These are phyloP conservation scores for Marchantia paleacea DNA, from an alignment of 225 moss, liverwort and hornwort species.

Conservation along the genomic window DNA sequence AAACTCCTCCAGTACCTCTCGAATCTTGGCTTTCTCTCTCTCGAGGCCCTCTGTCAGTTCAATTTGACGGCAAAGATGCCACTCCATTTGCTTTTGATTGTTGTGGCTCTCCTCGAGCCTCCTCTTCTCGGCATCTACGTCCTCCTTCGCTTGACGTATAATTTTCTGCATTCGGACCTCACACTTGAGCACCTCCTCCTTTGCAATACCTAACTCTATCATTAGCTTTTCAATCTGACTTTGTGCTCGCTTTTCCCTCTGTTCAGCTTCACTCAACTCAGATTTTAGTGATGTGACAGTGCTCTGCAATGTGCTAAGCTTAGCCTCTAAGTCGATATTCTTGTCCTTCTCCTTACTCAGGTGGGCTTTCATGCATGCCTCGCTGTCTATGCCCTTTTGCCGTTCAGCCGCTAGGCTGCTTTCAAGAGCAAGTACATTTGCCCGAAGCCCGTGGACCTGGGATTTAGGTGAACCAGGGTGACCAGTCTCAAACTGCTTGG, in stretches of 20 bases:
- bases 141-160: conserved; percentile 48
- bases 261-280: conserved; percentile 40
- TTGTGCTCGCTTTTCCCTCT: conserved; percentile 41
- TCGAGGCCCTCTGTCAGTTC: conserved; percentile 46
- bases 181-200: conserved; percentile 46
- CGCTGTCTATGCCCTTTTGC: conserved; percentile 31
- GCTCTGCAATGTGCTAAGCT: conserved; percentile 19
- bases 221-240: conserved; percentile 34
- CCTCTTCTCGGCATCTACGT: conserved; percentile 41
- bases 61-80: conserved; percentile 50
- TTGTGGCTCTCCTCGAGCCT: conserved; percentile 33
- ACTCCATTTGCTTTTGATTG: conserved; percentile 44
- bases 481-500: conserved; percentile 31
- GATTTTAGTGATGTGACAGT: conserved; percentile 18
- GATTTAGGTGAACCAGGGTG: conserved; percentile 25
- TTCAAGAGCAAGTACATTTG: not conserved
- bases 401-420: conserved; percentile 25
- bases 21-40: conserved; percentile 39
- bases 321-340: conserved; percentile 16
- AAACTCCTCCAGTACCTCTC: conserved; percentile 39
- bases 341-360: conserved; percentile 28
- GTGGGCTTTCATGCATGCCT: conserved; percentile 18
- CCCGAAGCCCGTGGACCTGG: conserved; percentile 24
- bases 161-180: conserved; percentile 47
- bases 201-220: conserved; percentile 46